Percentiles rank a stretch among this genome's conserved stretches.
These are phyloP conservation scores for Neckera pumila DNA, from an alignment of 225 moss, liverwort and hornwort species.

Conservation along the genomic window DNA sequence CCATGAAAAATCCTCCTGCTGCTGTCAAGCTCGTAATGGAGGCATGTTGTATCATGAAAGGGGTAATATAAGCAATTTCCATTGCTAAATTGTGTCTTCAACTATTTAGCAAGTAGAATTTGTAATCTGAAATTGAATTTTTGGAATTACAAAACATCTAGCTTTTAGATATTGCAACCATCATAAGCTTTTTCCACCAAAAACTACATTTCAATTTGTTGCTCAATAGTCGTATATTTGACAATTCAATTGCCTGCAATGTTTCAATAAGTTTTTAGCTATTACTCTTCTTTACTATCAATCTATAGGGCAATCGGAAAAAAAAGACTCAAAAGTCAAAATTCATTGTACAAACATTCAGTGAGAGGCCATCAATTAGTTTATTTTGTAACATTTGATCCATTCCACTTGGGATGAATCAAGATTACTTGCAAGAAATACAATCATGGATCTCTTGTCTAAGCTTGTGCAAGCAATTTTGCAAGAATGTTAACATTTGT, in stretches of 20 bases:
- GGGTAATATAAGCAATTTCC: constrained; percentile 1
- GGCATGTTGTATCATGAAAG: constrained; percentile 81
- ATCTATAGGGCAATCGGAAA: neutral
- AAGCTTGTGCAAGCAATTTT: accelerated
- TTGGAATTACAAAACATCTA: accelerated
- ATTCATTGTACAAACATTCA: accelerated
- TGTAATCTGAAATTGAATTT: neutral
- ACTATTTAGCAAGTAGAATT: neutral
- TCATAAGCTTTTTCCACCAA: accelerated
- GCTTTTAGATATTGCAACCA: neutral
- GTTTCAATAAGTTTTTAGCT: neutral
- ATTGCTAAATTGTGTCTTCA: neutral
- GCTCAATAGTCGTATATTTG: accelerated
- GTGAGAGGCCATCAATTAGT: accelerated
- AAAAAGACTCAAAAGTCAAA: neutral
- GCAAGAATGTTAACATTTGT: neutral
- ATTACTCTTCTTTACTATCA: neutral
- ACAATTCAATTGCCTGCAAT: accelerated
- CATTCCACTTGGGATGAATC: neutral
- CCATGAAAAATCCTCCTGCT: constrained; percentile 86
- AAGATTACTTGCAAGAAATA: neutral
- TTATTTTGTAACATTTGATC: too few relatives aligned
- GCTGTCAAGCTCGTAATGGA: constrained; percentile 87
- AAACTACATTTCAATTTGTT: neutral
- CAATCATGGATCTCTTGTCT: neutral